Conservation (phyloP, 106 monocot species). For the Acorus calamus region DNA sequence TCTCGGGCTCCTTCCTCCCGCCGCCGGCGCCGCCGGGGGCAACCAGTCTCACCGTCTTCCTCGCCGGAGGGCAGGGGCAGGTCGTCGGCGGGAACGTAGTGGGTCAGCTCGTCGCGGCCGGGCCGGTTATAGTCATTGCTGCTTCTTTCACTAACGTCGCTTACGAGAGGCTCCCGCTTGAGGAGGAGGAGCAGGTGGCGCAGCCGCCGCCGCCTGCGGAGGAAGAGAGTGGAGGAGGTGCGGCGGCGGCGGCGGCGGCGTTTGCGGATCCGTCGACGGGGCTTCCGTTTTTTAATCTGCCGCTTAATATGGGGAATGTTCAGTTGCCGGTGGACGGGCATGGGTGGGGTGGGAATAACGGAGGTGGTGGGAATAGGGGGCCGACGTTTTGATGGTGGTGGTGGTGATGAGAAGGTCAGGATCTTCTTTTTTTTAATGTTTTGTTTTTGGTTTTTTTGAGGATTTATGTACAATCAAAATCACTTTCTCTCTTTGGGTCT, state of each 20-base stretch:
- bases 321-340: slow-evolving; percentile 29
- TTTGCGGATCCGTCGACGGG: slow-evolving; percentile 38
- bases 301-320: slow-evolving; percentile 17
- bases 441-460: too few species aligned
- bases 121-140: slow-evolving; percentile 24
- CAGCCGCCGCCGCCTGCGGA: slow-evolving; percentile 2
- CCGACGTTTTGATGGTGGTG: slow-evolving; percentile 17
- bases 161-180: slow-evolving; percentile 32
- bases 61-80: slow-evolving; percentile 38
- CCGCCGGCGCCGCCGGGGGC: slow-evolving; percentile 37
- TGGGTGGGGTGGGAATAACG: slow-evolving; percentile 23
- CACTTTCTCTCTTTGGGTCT: neutral
- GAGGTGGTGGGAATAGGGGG: neutral
- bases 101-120: slow-evolving; percentile 22
- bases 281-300: slow-evolving; percentile 42
- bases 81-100: slow-evolving; percentile 32
- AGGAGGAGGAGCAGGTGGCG: slow-evolving; percentile 18
- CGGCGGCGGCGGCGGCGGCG: too few species aligned
- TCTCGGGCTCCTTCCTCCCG: slow-evolving; percentile 33
- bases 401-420: neutral
- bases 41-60: slow-evolving; percentile 27
- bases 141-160: slow-evolving; percentile 38
- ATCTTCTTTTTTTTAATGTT: too few species aligned
- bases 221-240: neutral
- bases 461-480: too few species aligned